These are phyloP conservation scores for Apiospora sp. DNA, from an alignment of 2,329 filamentous ascomycete genomes.

Conservation along the genomic window DNA sequence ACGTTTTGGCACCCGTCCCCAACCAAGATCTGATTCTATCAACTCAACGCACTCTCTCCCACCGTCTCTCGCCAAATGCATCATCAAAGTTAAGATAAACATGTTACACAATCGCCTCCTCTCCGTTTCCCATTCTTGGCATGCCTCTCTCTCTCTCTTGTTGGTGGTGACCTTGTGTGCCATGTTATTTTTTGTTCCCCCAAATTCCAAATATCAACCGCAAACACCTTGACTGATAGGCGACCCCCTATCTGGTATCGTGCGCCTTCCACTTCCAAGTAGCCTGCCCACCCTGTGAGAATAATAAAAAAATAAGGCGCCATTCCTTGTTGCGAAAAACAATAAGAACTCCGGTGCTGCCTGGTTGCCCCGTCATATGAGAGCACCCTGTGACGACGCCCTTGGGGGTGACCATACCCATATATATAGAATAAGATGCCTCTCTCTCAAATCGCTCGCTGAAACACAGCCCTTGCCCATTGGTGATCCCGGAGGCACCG, in stretches of 20 bases:
- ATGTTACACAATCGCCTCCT: slow-evolving; percentile 13
- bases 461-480: neutral
- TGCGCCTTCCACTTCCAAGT: slow-evolving; percentile 12
- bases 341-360: neutral
- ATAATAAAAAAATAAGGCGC: slow-evolving; percentile 10
- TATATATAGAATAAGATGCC: slow-evolving; percentile 15
- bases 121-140: slow-evolving; percentile 10
- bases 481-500: slow-evolving; percentile 12
- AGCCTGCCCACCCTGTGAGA: neutral
- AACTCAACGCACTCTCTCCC: neutral
- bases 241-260: slow-evolving; percentile 20
- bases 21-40: slow-evolving; percentile 11
- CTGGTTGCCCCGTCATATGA: neutral
- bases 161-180: neutral
- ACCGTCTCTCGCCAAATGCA: neutral
- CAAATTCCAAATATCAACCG: slow-evolving; percentile 15
- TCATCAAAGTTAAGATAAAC: neutral
- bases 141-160: neutral
- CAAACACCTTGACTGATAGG: slow-evolving; percentile 20
- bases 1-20: neutral
- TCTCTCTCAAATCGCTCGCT: slow-evolving; percentile 14
- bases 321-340: neutral
- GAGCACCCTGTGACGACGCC: slow-evolving; percentile 9
- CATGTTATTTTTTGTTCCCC: slow-evolving; percentile 6
- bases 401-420: neutral